Base-by-base conservation (phyloP, 495 filamentous ascomycete species). In the Hypoxylon trugodes region DNA sequence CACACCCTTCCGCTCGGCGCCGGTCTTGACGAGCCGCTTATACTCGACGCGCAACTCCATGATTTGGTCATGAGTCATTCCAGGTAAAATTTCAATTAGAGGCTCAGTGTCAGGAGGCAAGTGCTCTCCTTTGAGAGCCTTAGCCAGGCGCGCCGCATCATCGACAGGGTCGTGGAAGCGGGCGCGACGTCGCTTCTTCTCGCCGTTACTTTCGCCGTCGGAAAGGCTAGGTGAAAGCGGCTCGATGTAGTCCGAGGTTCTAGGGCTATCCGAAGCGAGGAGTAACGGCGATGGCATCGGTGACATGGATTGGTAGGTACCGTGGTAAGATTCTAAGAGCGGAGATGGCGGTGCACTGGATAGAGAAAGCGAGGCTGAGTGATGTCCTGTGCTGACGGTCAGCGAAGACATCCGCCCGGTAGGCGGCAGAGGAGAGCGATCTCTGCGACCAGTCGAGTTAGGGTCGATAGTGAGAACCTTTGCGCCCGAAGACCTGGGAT, bases 261-360 rank as follows among this genome's bases (percentile, higher is more conserved):
- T 59, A 58, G 75, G 67, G 50, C 73, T 56, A 10, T 69, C 55
- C 9, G 69, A 47, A 18, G 82, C 74, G 1, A 82, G 75, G 22
- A 85, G 74, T 28, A 83, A 77, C 0, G 94, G 90, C 0, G 90
- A 92, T 0, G 93, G 93, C 91, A 96, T 95, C 1, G 95, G 94
- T 1, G 93, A 96, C 65, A 97, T 91, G 47, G 90, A 90, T 74
- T 98, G 95, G 70, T 96, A 98, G 1, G 93, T 96, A 5, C 95
- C 95, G 56, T 87, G 88, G 76, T 98, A 98, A 1, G 95, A 89
- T 75, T 97, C 95, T 9, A 97, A 83, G 13, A 97, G 80, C 0
- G 95, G 95, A 55, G 90, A 95, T 6, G 87, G 84, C 1, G 91
- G 90, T 7, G 89, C 84, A 6, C 88, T 81, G 35, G 78, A 71